Evolutionary conservation across 768 basidiomycete species (phyloP).

Genomic region (Leccinum sublutescens): DNA sequence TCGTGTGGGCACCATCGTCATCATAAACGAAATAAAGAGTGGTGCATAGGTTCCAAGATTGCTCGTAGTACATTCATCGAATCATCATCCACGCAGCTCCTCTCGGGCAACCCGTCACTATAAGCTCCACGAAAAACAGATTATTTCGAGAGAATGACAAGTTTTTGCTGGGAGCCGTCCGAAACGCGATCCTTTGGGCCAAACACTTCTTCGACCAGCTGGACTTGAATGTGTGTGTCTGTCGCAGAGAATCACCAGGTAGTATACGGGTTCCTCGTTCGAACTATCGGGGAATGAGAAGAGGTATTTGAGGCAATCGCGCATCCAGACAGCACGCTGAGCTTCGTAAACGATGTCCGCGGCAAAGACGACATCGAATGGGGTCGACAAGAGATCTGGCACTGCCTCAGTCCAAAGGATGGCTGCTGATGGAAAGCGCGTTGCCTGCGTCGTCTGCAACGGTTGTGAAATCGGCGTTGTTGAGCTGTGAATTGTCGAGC

Average conservation of each 20-base stretch:
- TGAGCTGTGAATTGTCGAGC: constrained; percentile 45
- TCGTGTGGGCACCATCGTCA: not conserved
- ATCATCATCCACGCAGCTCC: constrained; percentile 35
- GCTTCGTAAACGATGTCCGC: constrained; percentile 56
- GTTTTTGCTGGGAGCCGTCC: not conserved
- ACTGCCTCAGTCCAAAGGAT: constrained; percentile 35
- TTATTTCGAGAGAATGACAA: constrained; percentile 38
- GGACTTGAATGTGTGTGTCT: constrained; percentile 64
- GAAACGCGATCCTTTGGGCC: constrained; percentile 3
- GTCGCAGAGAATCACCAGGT: constrained; percentile 73
- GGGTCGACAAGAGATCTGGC: constrained; percentile 27
- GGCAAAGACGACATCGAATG: constrained; percentile 45
- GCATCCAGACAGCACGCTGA: constrained; percentile 47
- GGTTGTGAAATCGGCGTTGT: constrained; percentile 36
- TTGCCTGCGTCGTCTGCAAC: not conserved
- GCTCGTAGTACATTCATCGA: not conserved
- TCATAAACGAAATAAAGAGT: not conserved
- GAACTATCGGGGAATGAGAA: constrained; percentile 29
- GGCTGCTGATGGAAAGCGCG: constrained; percentile 22
- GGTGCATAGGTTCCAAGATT: not conserved
- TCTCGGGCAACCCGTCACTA: constrained; percentile 14
- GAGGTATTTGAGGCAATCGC: constrained; percentile 37
- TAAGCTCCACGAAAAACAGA: constrained; percentile 52
- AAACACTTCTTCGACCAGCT: constrained; percentile 57
- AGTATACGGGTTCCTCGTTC: constrained; percentile 41